phyloP scores from a whole-genome alignment of 192 early-diverging fungal species.

The Coemansia sp. region DNA sequence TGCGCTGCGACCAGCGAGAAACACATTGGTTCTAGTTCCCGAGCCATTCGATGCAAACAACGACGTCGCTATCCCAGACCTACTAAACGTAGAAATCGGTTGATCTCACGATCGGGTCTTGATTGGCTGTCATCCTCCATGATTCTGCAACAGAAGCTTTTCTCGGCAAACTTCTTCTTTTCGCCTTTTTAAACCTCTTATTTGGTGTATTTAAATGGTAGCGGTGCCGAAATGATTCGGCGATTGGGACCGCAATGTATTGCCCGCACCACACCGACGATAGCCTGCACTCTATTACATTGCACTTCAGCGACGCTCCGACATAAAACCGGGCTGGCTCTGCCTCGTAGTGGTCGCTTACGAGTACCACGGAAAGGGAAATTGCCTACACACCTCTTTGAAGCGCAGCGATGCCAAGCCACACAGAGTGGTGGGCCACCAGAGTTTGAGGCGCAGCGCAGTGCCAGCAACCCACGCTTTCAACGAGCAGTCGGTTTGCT shows the following conservation, averaged over 20 bases:
- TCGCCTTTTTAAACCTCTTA: neutral
- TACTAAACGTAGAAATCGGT: conserved; percentile 9
- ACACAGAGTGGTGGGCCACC: neutral
- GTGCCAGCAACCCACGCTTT: conserved; percentile 17
- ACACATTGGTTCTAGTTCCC: conserved; percentile 35
- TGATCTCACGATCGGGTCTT: conserved; percentile 8
- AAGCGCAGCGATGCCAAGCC: neutral
- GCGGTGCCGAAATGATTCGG: conserved; percentile 12
- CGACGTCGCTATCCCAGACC: conserved; percentile 17
- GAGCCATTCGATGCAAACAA: conserved; percentile 52
- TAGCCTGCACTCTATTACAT: neutral
- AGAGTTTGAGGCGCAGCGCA: neutral
- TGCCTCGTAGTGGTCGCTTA: neutral
- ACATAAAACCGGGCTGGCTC: neutral
- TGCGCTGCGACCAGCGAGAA: conserved; percentile 10
- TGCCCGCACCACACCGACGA: neutral
- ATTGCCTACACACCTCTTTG: neutral
- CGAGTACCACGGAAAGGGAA: neutral
- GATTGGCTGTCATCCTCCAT: neutral
- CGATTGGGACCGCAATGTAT: conserved; percentile 9
- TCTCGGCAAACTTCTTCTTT: neutral
- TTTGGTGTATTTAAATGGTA: conserved; percentile 6
- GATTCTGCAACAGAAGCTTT: no score
- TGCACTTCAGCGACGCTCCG: neutral
- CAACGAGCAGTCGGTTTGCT: conserved; percentile 13